Evolutionary conservation across 192 early-diverging fungal genomes (phyloP), one percentile per base, ranked within the genome.

Genomic region (Jimgerdemannia lactiflua): DNA sequence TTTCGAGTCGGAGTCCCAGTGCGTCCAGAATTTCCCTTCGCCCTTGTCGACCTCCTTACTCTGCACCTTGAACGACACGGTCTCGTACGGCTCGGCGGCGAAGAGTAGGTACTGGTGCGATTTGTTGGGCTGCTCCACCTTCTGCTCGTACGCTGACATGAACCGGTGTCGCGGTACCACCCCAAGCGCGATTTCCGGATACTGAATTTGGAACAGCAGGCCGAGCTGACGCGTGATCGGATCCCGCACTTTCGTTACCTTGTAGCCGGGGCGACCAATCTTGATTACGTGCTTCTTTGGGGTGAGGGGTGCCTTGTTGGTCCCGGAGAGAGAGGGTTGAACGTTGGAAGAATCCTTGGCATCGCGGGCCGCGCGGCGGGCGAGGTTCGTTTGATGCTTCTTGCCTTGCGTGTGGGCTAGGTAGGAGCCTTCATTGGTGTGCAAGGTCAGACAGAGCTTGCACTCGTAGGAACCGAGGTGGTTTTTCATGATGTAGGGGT

Each of bases 401-500:
- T 99, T 99, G 71, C 96, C 97, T 83, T 98, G 97, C 7, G 97
- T 98, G 74, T 99, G 97, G 3, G 96, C 95, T 19, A 99, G 85
- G 80, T 99, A 99, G 1, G 92, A 94, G 3, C 96, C 97, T 76
- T 99, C 97, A 79, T 97, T 95, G 69, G 88, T 94, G 81, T 95
- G 94, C 14, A 94, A 84, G 4, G 94, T 95, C 40, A 95, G 79
- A 78, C 94, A 95, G 14, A 95, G 84, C 80, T 93, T 94, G 82
- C 93, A 95, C 74, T 95, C 93, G 79, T 92, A 91, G 3, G 90
- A 93, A 4, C 92, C 91, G 54, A 92, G 78, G 71, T 97, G 91
- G 85, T 95, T 94, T 87, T 95, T 93, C 95, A 98, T 96, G 80
- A 99, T 95, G 78, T 99, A 99, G 41, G 97, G 97, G 80, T 99